Evolutionary conservation across 805 yeast genomes (phyloP), one percentile per base, ranked within the genome.

Genomic region (Priceomyces medius): DNA sequence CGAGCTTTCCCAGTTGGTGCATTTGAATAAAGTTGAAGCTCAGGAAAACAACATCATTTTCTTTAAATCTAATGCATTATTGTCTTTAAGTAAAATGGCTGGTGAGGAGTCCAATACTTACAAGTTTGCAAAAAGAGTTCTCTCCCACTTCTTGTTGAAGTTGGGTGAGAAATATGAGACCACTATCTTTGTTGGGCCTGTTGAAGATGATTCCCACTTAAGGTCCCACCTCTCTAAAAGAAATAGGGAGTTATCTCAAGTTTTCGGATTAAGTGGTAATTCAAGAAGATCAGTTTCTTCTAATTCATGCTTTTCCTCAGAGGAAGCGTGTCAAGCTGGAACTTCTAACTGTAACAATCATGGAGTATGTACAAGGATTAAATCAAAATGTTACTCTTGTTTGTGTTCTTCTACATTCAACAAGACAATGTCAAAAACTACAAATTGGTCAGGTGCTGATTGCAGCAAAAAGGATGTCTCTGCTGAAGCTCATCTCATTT

Each of bases 381-480:
- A 44, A 20, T 42, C 59, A 31, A 64, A 63, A 10, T 72, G 78
- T 56, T 79, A 77, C 76, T 61, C 67, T 35, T 79, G 85, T 58
- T 50, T 62, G 18, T 79, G 85, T 54, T 50, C 72, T 2, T 55
- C 81, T 12, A 66, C 76, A 4, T 60, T 54, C 35, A 63, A 74
- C 53, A 60, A 66, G 45, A 63, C 64, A 10, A 58, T 66, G 10
- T 66, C 68, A 27, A 65, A 66, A 44, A 77, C 83, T 20, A 74
- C 77, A 33, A 61, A 62, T 40, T 79, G 83, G 83, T 59, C 77
- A 1, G 85, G 84, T 18, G 51, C 49, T 43, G 77, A 79, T 46
- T 85, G 93, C 61, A 70, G 76, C 53, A 85, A 84, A 73, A 72
- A 71, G 52, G 90, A 86, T 53, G 73, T 84, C 44, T 74, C 85